These are phyloP conservation scores for Avena sativa DNA, from an alignment of 176 grass and related monocot genomes.

Conservation along the genomic window DNA sequence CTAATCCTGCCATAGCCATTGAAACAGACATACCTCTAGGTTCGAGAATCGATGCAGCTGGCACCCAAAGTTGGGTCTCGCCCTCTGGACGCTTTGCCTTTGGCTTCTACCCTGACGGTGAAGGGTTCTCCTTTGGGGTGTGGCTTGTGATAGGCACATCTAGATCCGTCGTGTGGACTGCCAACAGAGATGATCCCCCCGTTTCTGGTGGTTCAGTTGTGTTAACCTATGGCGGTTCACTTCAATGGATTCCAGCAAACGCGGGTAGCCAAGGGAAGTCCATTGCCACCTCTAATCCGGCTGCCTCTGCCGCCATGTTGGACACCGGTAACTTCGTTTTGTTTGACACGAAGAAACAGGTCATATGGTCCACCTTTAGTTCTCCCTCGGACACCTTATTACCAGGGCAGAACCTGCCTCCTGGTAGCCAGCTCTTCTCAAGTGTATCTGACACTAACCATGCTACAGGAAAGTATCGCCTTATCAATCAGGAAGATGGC, in stretches of 20 bases:
- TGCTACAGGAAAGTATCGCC: constrained; percentile 44
- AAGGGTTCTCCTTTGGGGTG: constrained; percentile 51
- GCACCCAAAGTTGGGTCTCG: constrained; percentile 46
- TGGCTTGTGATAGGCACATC: constrained; percentile 36
- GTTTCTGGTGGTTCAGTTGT: constrained; percentile 41
- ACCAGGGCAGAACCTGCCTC: constrained; percentile 45
- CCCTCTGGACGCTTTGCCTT: constrained; percentile 50
- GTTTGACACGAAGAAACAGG: constrained; percentile 4
- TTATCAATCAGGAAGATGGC: constrained; percentile 44
- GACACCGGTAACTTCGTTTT: constrained; percentile 49
- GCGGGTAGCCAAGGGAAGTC: constrained; percentile 27
- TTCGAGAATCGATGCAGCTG: not conserved
- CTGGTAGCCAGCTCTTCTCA: constrained; percentile 36
- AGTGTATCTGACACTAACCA: constrained; percentile 40
- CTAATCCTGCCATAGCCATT: constrained; percentile 1
- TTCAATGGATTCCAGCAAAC: constrained; percentile 50
- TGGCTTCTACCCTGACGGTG: constrained; percentile 49
- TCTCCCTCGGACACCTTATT: constrained; percentile 54
- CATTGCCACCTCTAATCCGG: constrained; percentile 25
- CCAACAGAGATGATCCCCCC: constrained; percentile 44
- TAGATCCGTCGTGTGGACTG: constrained; percentile 43
- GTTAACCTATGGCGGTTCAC: constrained; percentile 40
- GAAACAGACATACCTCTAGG: constrained; percentile 8
- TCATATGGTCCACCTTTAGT: constrained; percentile 48
- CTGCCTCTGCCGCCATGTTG: constrained; percentile 38